These are phyloP conservation scores for Candida nitratophila DNA, from an alignment of 805 yeast genomes.

Conservation along the genomic window DNA sequence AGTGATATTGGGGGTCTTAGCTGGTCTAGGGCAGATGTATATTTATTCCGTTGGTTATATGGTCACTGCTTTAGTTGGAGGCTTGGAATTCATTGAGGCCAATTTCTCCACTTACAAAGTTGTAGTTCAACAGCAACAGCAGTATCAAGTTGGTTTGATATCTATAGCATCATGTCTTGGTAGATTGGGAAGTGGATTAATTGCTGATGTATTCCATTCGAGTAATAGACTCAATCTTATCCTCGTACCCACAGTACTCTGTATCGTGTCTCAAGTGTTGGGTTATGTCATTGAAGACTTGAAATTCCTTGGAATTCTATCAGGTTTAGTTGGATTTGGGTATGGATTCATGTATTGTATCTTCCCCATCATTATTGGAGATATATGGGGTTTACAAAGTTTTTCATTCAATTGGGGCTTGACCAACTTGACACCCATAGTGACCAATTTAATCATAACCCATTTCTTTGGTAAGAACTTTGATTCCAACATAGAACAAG, in stretches of 20 bases:
- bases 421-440: conserved; percentile 57
- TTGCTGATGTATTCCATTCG: conserved; percentile 54
- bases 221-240: conserved; percentile 43
- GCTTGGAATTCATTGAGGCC: conserved; percentile 9
- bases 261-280: conserved; percentile 43
- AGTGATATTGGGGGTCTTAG: conserved; percentile 42
- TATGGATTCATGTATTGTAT: conserved; percentile 71
- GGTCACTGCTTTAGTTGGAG: conserved; percentile 40
- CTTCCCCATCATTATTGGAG: conserved; percentile 71
- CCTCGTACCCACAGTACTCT: conserved; percentile 41
- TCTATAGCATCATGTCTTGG: conserved; percentile 65
- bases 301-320: conserved; percentile 37
- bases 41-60: conserved; percentile 71
- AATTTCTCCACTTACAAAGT: conserved; percentile 10
- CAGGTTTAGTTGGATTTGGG: conserved; percentile 57
- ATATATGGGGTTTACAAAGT: conserved; percentile 59
- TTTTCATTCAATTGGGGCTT: conserved; percentile 74
- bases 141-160: conserved; percentile 64
- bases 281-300: conserved; percentile 31
- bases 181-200: conserved; percentile 52
- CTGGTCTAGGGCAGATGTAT: conserved; percentile 70
- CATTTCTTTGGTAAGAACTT: conserved; percentile 56
- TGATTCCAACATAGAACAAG: conserved; percentile 35
- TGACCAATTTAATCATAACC: conserved; percentile 55
- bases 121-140: conserved; percentile 47